A percentile compares a stretch with the other conserved stretches of the same genome.
These are phyloP conservation scores for Tylopilus plumbeoviolaceoides DNA, from an alignment of 768 basidiomycete species.

Conservation along the genomic window DNA sequence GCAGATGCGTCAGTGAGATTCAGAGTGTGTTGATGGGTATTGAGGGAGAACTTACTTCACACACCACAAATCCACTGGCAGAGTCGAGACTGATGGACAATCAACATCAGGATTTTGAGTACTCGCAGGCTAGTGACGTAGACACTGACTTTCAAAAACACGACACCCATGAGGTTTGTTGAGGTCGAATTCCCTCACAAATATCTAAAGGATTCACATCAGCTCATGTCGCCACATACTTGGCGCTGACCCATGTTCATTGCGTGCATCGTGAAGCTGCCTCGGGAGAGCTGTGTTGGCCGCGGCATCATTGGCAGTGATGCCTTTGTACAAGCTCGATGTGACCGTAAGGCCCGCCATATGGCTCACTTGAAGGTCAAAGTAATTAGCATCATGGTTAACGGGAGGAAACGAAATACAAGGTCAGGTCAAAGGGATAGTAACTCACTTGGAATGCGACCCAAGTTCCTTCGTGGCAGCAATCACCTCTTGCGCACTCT, in stretches of 20 bases:
- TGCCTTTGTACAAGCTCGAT: slow-evolving; percentile 59
- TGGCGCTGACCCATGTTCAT: slow-evolving; percentile 88
- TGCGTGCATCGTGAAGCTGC: slow-evolving; percentile 80
- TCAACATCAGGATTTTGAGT: slow-evolving; percentile 92
- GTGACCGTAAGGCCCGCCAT: slow-evolving; percentile 73
- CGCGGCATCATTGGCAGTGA: slow-evolving; percentile 60
- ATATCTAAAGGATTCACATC: slow-evolving; percentile 55
- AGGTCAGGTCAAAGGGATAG: too few relatives aligned
- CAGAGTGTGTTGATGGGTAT: too few relatives aligned
- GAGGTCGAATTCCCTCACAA: slow-evolving; percentile 89
- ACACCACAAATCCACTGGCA: too few relatives aligned
- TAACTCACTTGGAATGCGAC: too few relatives aligned
- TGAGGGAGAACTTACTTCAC: too few relatives aligned
- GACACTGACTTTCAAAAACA: slow-evolving; percentile 92
- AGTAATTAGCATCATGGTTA: too few relatives aligned
- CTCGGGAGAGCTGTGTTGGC: slow-evolving; percentile 75
- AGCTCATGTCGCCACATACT: slow-evolving; percentile 28
- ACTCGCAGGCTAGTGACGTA: slow-evolving; percentile 86
- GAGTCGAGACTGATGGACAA: slow-evolving; percentile 43
- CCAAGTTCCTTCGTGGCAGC: too few relatives aligned
- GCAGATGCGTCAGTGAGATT: too few relatives aligned
- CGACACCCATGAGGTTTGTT: slow-evolving; percentile 93
- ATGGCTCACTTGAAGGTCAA: too few relatives aligned
- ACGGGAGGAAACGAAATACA: too few relatives aligned
- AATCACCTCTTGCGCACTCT: too few relatives aligned